Base-by-base conservation (phyloP, 495 filamentous ascomycete genomes). In the Neurospora discreta region DNA sequence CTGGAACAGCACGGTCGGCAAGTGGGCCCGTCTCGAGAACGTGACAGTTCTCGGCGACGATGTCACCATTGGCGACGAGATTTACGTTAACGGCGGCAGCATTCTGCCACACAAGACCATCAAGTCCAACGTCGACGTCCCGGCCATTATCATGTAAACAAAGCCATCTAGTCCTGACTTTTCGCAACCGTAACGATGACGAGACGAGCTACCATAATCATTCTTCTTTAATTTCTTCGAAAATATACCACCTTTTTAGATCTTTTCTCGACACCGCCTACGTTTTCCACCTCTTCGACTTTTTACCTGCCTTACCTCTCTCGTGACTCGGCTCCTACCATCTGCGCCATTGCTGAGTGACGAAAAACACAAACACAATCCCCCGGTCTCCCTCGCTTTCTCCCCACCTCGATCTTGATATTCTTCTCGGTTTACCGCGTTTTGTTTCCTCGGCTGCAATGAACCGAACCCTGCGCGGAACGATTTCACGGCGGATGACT, bases 91-190 rank as follows among this genome's bases (percentile, higher is more conserved):
- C 83, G 95, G 95, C 76, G 95, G 96, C 71, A 95, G 92, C 74
- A 90, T 99, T 73, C 84, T 99, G 77, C 95, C 95, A 26, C 95
- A 99, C 84, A 99, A 99, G 91, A 95, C 90, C 80, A 98, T 99
- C 87, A 99, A 99, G 88, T 85, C 89, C 75, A 99, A 99, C 82
- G 92, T 99, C 80, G 95, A 99, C 85, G 88, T 91, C 72, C 92
- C 92, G 69, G 91, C 92, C 43, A 94, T 94, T 76, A 94, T 94
- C 80, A 94, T 94, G 92, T 94, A 92, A 73, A 71, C 67, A 39
- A 69, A 36, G 52, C 52, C 52, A 65, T 65, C 26, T 33, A 65
- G 52, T 65, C 52, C 52, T 65, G 30, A 65, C 26, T 65, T 65
- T 65, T 26, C 52, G 52, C 52, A 26, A 65, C 52, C 52, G 52